Evolutionary conservation across 805 yeast genomes (phyloP).

Genomic region (Candida chilensis): DNA sequence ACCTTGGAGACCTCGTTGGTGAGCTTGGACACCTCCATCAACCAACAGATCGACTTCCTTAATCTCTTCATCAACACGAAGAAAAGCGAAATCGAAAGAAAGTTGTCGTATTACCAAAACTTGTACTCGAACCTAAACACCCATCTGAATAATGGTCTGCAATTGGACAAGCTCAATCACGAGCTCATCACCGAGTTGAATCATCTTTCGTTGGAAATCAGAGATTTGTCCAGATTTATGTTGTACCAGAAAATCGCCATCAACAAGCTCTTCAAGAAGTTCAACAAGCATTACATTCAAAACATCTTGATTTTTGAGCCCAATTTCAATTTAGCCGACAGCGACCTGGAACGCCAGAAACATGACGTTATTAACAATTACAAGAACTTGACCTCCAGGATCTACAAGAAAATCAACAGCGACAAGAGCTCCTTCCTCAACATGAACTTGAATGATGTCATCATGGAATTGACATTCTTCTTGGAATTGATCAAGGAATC

Average conservation of each 20-base stretch:
- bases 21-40: conserved; percentile 31
- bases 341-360: conserved; percentile 20
- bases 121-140: conserved; percentile 13
- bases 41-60: conserved; percentile 51
- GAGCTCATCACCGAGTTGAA: conserved; percentile 25
- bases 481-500: background rate
- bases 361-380: conserved; percentile 6
- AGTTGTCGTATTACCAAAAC: conserved; percentile 24
- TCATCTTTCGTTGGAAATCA: conserved; percentile 40
- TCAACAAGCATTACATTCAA: conserved; percentile 30
- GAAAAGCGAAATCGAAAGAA: conserved; percentile 50
- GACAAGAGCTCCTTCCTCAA: background rate
- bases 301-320: conserved; percentile 15
- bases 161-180: conserved; percentile 4
- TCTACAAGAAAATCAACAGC: background rate
- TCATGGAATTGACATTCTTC: background rate
- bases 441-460: background rate
- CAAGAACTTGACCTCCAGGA: background rate
- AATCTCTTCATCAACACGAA: conserved; percentile 60
- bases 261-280: conserved; percentile 68
- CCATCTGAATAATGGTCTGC: conserved; percentile 1
- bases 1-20: conserved; percentile 8
- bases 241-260: conserved; percentile 67
- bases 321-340: conserved; percentile 19
- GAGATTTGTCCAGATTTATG: conserved; percentile 61